These are phyloP conservation scores for Microbotryum silenes-acaulis DNA, from an alignment of 1,284 basidiomycete species.

Conservation along the genomic window DNA sequence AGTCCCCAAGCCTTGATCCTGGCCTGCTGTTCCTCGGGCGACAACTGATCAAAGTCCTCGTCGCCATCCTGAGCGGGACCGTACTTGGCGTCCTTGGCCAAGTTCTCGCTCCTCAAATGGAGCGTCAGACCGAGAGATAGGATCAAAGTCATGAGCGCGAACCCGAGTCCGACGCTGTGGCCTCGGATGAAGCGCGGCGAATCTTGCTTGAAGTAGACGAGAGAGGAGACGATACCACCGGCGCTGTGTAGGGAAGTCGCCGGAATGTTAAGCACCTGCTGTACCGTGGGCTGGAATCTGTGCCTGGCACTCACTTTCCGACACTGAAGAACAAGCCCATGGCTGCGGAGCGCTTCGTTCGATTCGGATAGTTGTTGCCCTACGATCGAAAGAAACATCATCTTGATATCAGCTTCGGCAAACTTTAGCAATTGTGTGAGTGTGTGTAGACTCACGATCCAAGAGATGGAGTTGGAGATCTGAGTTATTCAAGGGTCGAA, in stretches of 20 bases:
- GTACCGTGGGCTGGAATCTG: slow-evolving; percentile 34
- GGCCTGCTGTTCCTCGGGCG: background rate
- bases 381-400: background rate
- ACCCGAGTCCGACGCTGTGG: slow-evolving; percentile 41
- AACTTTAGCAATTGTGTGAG: slow-evolving; percentile 44
- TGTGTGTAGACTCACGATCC: slow-evolving; percentile 39
- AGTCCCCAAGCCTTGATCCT: too few species aligned
- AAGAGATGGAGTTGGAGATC: slow-evolving; percentile 44
- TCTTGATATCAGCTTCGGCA: slow-evolving; percentile 25
- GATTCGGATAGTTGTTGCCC: slow-evolving; percentile 2
- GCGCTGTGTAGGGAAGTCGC: slow-evolving; percentile 38
- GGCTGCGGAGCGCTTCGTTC: slow-evolving; percentile 38
- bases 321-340: slow-evolving; percentile 38
- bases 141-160: slow-evolving; percentile 34
- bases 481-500: background rate
- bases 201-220: slow-evolving; percentile 37
- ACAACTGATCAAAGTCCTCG: background rate
- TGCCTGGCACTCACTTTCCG: background rate
- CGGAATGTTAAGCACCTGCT: slow-evolving; percentile 46
- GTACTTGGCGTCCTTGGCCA: slow-evolving; percentile 37
- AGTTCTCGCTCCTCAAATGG: slow-evolving; percentile 41
- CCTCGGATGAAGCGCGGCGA: slow-evolving; percentile 37
- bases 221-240: slow-evolving; percentile 44
- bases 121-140: slow-evolving; percentile 37
- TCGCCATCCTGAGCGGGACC: slow-evolving; percentile 26